A percentile compares a stretch with the other conserved stretches of the same genome.
Evolutionary conservation across 2,329 filamentous ascomycete species (phyloP).

Genomic region (Trichoderma lentiforme): DNA sequence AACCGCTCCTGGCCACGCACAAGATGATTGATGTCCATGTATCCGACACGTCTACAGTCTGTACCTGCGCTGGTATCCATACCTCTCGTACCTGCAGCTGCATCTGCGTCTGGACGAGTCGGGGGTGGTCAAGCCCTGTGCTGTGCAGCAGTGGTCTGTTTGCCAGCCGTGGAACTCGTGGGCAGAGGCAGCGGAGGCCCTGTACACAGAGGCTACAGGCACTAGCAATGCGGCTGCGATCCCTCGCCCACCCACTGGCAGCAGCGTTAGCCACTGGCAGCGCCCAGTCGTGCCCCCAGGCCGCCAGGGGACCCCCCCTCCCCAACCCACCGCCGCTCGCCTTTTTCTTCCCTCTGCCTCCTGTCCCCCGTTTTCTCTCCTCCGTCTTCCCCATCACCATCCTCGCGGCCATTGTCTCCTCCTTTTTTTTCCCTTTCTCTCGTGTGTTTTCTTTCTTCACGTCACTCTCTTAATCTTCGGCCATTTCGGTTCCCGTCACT

Average conservation of each 20-base stretch:
- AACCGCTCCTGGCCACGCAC: not conserved
- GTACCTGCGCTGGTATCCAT: not conserved
- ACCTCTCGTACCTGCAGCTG: not conserved
- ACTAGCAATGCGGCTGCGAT: slow-evolving; percentile 6
- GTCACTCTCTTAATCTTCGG: slow-evolving; percentile 50
- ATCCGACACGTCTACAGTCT: not conserved
- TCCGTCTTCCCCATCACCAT: slow-evolving; percentile 34
- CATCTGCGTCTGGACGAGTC: not conserved
- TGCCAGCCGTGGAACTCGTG: not conserved
- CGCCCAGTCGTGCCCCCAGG: slow-evolving; percentile 14
- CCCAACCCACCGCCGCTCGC: slow-evolving; percentile 10
- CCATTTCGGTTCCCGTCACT: slow-evolving; percentile 49
- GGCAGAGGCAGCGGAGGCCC: not conserved
- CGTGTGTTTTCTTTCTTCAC: slow-evolving; percentile 42
- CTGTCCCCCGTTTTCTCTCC: slow-evolving; percentile 37
- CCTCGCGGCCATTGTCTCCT: slow-evolving; percentile 34
- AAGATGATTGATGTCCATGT: not conserved
- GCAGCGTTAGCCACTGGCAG: slow-evolving; percentile 12
- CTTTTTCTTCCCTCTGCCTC: slow-evolving; percentile 25
- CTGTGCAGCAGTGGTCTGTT: not conserved
- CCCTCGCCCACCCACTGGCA: slow-evolving; percentile 13
- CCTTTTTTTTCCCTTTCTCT: slow-evolving; percentile 35
- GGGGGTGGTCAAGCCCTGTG: not conserved
- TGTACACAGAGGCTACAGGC: not conserved
- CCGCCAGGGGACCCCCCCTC: slow-evolving; percentile 9